Conservation (phyloP, 192 early-diverging fungal genomes). For the Lobosporangium transversale region DNA sequence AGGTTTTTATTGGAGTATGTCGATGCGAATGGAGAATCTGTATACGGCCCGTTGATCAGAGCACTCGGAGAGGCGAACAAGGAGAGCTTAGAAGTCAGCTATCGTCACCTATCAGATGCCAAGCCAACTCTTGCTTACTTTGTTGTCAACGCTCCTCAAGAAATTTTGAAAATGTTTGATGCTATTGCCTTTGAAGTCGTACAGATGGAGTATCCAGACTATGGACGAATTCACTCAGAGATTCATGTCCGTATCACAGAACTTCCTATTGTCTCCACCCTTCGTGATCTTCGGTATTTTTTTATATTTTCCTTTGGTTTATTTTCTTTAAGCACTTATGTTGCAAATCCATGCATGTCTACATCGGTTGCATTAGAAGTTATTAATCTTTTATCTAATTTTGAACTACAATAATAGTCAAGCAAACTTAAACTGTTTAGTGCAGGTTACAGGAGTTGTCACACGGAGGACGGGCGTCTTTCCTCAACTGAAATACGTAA, state of each 20-base stretch:
- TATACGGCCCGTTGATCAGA: slow-evolving; percentile 93
- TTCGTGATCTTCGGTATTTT: slow-evolving; percentile 80
- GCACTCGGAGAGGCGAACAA: slow-evolving; percentile 83
- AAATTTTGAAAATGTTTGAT: slow-evolving; percentile 93
- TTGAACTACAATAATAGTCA: too few relatives aligned
- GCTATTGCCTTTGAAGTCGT: slow-evolving; percentile 93
- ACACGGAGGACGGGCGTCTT: slow-evolving; percentile 94
- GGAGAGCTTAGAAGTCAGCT: slow-evolving; percentile 90
- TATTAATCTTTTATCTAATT: too few relatives aligned
- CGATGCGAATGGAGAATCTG: slow-evolving; percentile 86
- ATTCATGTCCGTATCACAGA: slow-evolving; percentile 95
- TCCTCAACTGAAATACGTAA: slow-evolving; percentile 96
- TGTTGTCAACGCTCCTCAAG: slow-evolving; percentile 86
- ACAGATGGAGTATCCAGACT: slow-evolving; percentile 87
- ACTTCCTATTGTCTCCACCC: slow-evolving; percentile 81
- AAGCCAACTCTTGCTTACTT: slow-evolving; percentile 91
- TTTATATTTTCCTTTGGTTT: too few relatives aligned
- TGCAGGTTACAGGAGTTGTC: slow-evolving; percentile 92
- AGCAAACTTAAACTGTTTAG: slow-evolving; percentile 89
- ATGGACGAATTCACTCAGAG: slow-evolving; percentile 89
- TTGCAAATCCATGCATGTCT: too few relatives aligned
- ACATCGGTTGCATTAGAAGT: too few relatives aligned
- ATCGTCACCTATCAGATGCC: slow-evolving; percentile 80
- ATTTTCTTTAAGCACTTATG: too few relatives aligned
- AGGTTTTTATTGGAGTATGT: slow-evolving; percentile 89